Evolutionary conservation across 2,329 filamentous ascomycete species (phyloP).

Genomic region (Huntiella abstrusa): DNA sequence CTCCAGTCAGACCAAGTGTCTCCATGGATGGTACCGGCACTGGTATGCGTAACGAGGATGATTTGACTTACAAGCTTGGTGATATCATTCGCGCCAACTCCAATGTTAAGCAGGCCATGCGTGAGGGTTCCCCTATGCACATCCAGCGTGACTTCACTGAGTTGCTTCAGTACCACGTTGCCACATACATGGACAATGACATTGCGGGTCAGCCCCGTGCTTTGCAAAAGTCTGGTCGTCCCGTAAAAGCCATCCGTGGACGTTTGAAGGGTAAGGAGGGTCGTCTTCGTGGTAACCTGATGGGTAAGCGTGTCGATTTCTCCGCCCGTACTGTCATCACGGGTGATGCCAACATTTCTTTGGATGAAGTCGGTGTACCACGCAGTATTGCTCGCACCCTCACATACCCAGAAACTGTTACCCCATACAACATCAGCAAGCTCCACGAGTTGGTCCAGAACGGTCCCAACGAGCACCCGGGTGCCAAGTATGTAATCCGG

Average conservation of each 20-base stretch:
- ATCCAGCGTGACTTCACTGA: constrained; percentile 81
- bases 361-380: constrained; percentile 94
- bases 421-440: constrained; percentile 91
- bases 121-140: constrained; percentile 80
- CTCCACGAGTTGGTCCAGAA: constrained; percentile 79
- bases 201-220: constrained; percentile 90
- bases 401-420: constrained; percentile 94
- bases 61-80: constrained; percentile 96
- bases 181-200: constrained; percentile 99
- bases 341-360: constrained; percentile 85
- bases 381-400: constrained; percentile 80
- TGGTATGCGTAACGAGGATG: constrained; percentile 89
- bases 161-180: constrained; percentile 90
- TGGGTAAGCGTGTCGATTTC: constrained; percentile 99
- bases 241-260: constrained; percentile 89
- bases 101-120: constrained; percentile 78
- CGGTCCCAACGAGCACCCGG: constrained; percentile 85
- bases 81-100: constrained; percentile 97
- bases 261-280: constrained; percentile 98
- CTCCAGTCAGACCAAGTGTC: constrained; percentile 89
- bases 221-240: constrained; percentile 88
- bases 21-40: constrained; percentile 88
- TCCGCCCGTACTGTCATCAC: constrained; percentile 99
- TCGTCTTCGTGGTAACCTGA: constrained; percentile 91
- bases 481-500: constrained; percentile 90